Percentiles rank a stretch among this genome's conserved stretches.
These are phyloP conservation scores for Epichloe elymi DNA, from an alignment of 2,329 filamentous ascomycete genomes.

Conservation along the genomic window DNA sequence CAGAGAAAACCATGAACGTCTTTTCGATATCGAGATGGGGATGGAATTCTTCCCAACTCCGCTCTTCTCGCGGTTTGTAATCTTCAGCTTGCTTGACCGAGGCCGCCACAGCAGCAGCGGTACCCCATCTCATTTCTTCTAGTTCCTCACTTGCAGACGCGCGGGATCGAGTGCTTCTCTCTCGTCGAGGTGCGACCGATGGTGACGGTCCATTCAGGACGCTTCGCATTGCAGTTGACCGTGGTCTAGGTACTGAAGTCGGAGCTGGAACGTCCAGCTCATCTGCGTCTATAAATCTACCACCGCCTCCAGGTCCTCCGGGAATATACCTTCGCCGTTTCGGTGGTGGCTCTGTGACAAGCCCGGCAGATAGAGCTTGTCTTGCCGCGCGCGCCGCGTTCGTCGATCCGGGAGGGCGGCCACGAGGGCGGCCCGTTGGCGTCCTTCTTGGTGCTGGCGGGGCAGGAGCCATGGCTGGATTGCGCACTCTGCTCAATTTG, in stretches of 20 bases:
- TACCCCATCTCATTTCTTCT: slow-evolving; percentile 62
- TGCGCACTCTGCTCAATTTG: neutral
- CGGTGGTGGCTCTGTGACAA: slow-evolving; percentile 45
- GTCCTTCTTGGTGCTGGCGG: slow-evolving; percentile 28
- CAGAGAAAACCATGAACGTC: slow-evolving; percentile 62
- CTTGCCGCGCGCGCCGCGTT: slow-evolving; percentile 28
- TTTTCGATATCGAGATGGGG: slow-evolving; percentile 84
- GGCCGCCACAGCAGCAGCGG: slow-evolving; percentile 78
- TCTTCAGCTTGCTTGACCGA: slow-evolving; percentile 84
- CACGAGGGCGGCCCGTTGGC: slow-evolving; percentile 31
- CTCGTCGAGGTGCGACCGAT: slow-evolving; percentile 38
- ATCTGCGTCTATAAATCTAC: slow-evolving; percentile 67
- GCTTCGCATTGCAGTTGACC: slow-evolving; percentile 30
- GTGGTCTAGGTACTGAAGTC: slow-evolving; percentile 26
- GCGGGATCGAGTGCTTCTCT: slow-evolving; percentile 43
- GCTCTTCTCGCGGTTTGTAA: slow-evolving; percentile 93
- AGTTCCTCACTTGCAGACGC: slow-evolving; percentile 37
- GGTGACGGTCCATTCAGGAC: slow-evolving; percentile 23
- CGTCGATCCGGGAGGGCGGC: slow-evolving; percentile 31
- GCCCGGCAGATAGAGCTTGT: slow-evolving; percentile 19
- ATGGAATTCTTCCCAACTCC: slow-evolving; percentile 96
- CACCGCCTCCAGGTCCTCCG: slow-evolving; percentile 74
- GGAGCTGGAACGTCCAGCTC: slow-evolving; percentile 43
- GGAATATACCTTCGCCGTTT: slow-evolving; percentile 72
- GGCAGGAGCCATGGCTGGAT: slow-evolving; percentile 18